Evolutionary conservation across 257 asterid species (phyloP), one percentile per base, ranked within the genome.

Genomic region (Solanum paucissectum): DNA sequence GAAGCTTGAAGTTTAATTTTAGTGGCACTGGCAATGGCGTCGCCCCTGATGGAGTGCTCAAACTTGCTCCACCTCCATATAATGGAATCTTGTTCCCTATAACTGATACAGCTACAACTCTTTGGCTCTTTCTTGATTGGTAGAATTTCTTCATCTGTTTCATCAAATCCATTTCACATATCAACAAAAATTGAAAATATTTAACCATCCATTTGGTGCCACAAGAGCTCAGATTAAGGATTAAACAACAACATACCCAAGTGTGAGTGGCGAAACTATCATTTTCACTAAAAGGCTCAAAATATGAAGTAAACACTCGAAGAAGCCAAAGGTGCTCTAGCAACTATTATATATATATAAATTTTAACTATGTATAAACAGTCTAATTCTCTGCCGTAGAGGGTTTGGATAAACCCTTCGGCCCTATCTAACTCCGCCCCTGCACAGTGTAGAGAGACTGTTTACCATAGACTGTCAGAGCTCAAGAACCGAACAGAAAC

Each of bases 51-150:
- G 93, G 92, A 1, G 95, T 94, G 90, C 93, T 93, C 93, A 96
- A 82, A 93, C 92, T 89, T 74, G 98, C 94, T 75, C 98, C 98
- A 77, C 95, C 90, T 49, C 98, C 98, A 42, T 96, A 96, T 89
- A 96, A 37, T 3, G 99, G 99, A 82, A 95, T 94, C 92, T 91
- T 92, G 83, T 94, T 94, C 1, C 98, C 98, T 0, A 92, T 89
- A 86, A 95, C 96, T 16, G 93, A 88, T 36, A 94, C 90, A 8
- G 58, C 68, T 23, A 95, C 91, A 6, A 89, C 89, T 87, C 92
- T 94, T 46, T 91, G 92, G 86, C 94, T 89, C 90, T 94, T 94
- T 87, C 98, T 93, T 58, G 93, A 88, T 88, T 96, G 97, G 84
- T 92, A 92, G 88, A 96, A 96, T 9, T 91, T 91, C 91, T 92